phyloP scores from a whole-genome alignment of 305 asterid species.

The Rubia occidens region DNA sequence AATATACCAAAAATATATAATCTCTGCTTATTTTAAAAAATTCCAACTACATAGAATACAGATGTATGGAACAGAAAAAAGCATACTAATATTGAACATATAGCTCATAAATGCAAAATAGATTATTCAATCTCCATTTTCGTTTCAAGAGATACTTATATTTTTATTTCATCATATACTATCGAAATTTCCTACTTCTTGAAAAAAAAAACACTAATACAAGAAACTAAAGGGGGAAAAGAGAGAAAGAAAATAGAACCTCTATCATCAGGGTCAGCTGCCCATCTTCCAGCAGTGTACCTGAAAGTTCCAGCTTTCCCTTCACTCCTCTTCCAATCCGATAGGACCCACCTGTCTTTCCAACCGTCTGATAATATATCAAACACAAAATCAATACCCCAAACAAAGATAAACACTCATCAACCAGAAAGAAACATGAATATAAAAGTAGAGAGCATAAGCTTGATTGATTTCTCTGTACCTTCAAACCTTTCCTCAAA shows the following conservation, averaged over 20 bases:
- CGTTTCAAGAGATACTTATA: background rate
- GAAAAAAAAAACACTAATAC: background rate
- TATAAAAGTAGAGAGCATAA: background rate
- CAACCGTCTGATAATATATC: slow-evolving; percentile 13
- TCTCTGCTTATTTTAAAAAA: background rate
- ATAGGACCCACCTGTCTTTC: slow-evolving; percentile 19
- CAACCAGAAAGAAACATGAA: background rate
- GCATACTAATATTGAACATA: background rate
- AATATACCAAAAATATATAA: background rate
- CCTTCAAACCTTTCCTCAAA: slow-evolving; percentile 19
- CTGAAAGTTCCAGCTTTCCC: slow-evolving; percentile 21
- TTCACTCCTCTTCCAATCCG: slow-evolving; percentile 24
- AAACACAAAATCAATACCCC: background rate
- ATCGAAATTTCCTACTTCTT: background rate
- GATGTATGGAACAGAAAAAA: background rate
- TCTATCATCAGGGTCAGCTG: slow-evolving; percentile 20
- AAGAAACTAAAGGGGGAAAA: background rate
- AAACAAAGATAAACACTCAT: background rate
- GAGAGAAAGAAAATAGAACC: slow-evolving; percentile 3
- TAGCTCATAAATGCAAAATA: background rate
- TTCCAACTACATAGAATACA: background rate
- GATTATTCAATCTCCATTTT: background rate
- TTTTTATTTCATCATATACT: background rate
- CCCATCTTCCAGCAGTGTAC: slow-evolving; percentile 21
- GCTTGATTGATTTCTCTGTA: background rate